These are phyloP conservation scores for Haplosporangium gracile DNA, from an alignment of 192 early-diverging fungal genomes.

Conservation along the genomic window DNA sequence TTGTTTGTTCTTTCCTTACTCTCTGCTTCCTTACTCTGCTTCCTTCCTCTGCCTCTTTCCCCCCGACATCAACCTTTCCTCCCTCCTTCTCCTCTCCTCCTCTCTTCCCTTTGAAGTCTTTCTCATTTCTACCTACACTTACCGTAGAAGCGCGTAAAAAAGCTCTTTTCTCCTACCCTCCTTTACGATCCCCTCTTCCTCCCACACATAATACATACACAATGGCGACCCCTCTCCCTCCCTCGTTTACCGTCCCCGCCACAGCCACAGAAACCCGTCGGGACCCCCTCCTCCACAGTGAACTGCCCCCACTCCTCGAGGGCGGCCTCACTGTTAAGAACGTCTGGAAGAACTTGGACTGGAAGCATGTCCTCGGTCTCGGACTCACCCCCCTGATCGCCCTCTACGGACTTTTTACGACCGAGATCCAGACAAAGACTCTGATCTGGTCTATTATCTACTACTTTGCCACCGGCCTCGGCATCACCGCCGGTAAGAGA, in stretches of 20 bases:
- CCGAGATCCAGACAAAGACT: constrained; percentile 74
- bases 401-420: constrained; percentile 80
- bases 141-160: background rate
- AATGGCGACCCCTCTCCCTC: constrained; percentile 34
- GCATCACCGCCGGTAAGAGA: constrained; percentile 83
- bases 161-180: background rate
- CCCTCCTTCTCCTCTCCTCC: background rate
- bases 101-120: background rate
- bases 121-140: background rate
- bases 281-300: constrained; percentile 25
- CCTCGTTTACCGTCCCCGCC: constrained; percentile 16
- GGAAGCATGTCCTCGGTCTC: constrained; percentile 74
- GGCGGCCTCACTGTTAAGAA: constrained; percentile 57
- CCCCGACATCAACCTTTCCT: background rate
- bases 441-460: constrained; percentile 73
- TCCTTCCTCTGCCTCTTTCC: background rate
- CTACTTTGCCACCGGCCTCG: constrained; percentile 83
- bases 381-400: constrained; percentile 79
- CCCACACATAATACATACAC: background rate
- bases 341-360: constrained; percentile 71
- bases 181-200: background rate
- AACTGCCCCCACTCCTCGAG: constrained; percentile 19
- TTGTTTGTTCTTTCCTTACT: background rate
- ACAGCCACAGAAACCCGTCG: constrained; percentile 16
- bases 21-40: background rate